Evolutionary conservation across 202 grass and related monocot genomes (phyloP).

Genomic region (Digitaria exilis): DNA sequence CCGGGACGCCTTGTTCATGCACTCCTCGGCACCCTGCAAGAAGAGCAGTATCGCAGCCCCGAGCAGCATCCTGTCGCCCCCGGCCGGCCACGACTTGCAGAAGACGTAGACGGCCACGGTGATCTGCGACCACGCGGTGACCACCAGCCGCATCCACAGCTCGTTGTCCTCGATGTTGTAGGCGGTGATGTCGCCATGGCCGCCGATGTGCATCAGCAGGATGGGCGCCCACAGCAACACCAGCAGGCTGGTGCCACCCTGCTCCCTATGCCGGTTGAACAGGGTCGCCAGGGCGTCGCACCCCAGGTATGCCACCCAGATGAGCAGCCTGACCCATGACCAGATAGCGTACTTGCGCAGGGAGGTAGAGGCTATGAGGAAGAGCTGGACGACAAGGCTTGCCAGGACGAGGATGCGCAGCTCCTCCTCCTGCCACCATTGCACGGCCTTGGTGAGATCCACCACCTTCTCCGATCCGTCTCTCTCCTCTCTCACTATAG

Average conservation of each 20-base stretch:
- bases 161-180: slow-evolving; percentile 30
- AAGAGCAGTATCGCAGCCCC: too few species aligned
- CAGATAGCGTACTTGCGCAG: neutral
- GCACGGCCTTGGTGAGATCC: neutral
- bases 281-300: slow-evolving; percentile 1
- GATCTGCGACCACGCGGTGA: neutral
- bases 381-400: neutral
- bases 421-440: slow-evolving; percentile 19
- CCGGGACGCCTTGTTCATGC: too few species aligned
- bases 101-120: neutral
- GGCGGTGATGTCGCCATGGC: neutral
- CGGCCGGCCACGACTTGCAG: neutral
- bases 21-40: too few species aligned
- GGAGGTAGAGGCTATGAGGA: neutral
- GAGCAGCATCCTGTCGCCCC: neutral
- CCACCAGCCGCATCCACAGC: neutral
- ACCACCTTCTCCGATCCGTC: too few species aligned
- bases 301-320: neutral
- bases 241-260: neutral
- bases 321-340: fast-evolving
- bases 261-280: neutral
- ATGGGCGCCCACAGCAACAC: neutral
- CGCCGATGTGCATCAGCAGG: neutral
- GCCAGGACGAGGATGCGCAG: neutral
- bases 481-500: too few species aligned